Base-by-base conservation (phyloP, 116 monocot genomes). In the Papilionanthe hybrid region DNA sequence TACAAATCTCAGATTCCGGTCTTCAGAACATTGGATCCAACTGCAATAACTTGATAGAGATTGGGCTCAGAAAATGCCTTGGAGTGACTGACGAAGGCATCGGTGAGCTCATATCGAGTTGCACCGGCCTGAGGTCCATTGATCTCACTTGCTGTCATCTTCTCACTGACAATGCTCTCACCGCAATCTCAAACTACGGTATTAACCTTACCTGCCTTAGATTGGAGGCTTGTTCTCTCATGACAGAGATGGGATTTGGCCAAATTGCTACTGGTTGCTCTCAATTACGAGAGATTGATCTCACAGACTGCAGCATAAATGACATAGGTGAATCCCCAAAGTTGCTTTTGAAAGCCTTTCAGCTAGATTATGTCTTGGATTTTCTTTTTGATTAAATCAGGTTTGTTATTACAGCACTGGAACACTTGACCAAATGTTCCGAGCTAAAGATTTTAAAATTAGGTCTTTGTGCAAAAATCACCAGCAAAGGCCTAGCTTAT, bases 121-220 rank as follows among this genome's bases (percentile, higher is more conserved):
- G 92, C 78, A 42, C 27, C 41, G 23, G 82, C 81, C 75, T 96
- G 49, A 87, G 55, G 48, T 76, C 77, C 2, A 78, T 96, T 68
- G 93, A 96, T 82, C 87, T 96, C 65, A 93, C 93, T 2, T 96
- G 96, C 78, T 96, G 93, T 78, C 86, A 58, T 82, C 81, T 86
- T 9, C 75, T 96, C 73, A 93, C 92, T 0, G 92, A 96, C 53
- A 65, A 77, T 67, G 74, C 87, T 66, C 85, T 96, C 41, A 66
- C 37, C 66, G 78, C 90, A 11, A 89, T 96, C 75, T 87, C 87
- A 23, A 81, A 81, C 11, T 75, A 78, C 23, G 90, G 93, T 77
- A 92, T 77, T 42, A 81, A 77, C 42, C 84, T 96, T 63, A 48
- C 55, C 56, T 82, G 89, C 71, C 87, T 96, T 19, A 78, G 80